phyloP scores from a whole-genome alignment of 352 stramenopile species.

The Globisporangium barbulae region DNA sequence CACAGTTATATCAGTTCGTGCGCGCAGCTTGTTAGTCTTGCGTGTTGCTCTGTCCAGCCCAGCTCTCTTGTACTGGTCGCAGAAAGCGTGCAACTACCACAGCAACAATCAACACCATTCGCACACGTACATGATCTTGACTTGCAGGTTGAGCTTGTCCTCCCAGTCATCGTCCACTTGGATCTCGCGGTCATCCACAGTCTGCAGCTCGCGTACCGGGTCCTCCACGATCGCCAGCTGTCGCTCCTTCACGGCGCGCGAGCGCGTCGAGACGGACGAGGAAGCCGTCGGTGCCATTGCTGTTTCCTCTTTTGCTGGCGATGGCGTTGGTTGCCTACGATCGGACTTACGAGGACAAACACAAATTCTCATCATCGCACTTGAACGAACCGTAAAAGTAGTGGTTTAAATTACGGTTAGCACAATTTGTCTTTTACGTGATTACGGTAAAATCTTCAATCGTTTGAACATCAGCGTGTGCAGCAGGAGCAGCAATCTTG shows the following conservation, averaged over 20 bases:
- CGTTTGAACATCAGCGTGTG: no score
- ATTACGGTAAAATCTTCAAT: no score
- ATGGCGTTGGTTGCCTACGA: no score
- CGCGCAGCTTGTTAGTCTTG: neutral
- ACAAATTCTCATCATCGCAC: no score
- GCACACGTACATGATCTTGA: constrained; percentile 74
- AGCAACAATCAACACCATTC: neutral
- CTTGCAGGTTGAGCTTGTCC: constrained; percentile 70
- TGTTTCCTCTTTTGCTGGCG: neutral
- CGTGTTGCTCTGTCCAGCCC: neutral
- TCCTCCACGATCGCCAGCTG: constrained; percentile 64
- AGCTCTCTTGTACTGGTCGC: no score
- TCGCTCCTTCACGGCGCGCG: constrained; percentile 65
- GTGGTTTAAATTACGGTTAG: no score
- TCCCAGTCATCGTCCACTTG: constrained; percentile 80
- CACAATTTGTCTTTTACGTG: no score
- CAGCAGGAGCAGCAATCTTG: no score
- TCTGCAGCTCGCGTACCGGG: constrained; percentile 35
- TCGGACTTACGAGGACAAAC: no score
- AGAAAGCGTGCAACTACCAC: neutral
- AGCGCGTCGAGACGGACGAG: constrained; percentile 20
- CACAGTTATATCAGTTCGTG: neutral
- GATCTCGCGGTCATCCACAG: constrained; percentile 45
- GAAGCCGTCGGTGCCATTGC: constrained; percentile 16
- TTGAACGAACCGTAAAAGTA: no score